phyloP scores from a whole-genome alignment of 2,329 filamentous ascomycete species.

The Xylaria sp. region DNA sequence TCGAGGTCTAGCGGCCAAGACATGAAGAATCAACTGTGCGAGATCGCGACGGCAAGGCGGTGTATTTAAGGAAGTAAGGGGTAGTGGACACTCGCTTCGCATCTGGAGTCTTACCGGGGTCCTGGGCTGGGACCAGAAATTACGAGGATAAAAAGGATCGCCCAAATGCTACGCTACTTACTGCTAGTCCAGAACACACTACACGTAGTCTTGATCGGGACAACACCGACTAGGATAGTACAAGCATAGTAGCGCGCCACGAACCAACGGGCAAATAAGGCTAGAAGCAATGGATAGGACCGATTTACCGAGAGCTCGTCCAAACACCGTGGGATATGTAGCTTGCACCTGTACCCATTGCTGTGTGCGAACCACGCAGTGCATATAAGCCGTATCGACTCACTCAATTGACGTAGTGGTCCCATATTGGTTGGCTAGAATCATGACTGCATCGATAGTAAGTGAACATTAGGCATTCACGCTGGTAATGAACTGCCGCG shows the following conservation, averaged over 20 bases:
- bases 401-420: not conserved
- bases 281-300: slow-evolving; percentile 24
- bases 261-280: slow-evolving; percentile 15
- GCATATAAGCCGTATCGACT: not conserved
- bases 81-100: slow-evolving; percentile 15
- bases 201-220: slow-evolving; percentile 17
- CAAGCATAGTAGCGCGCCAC: slow-evolving; percentile 24
- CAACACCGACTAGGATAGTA: not conserved
- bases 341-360: not conserved
- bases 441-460: not conserved
- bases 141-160: slow-evolving; percentile 35
- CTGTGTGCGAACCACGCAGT: not conserved
- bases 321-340: slow-evolving; percentile 14
- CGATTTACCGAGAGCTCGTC: slow-evolving; percentile 16
- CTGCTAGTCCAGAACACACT: slow-evolving; percentile 4
- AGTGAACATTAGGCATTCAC: not conserved
- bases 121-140: slow-evolving; percentile 21
- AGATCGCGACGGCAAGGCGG: slow-evolving; percentile 28
- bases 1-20: slow-evolving; percentile 24
- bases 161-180: slow-evolving; percentile 13
- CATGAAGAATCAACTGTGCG: slow-evolving; percentile 10
- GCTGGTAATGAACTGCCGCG: not conserved
- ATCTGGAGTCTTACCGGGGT: slow-evolving; percentile 16
- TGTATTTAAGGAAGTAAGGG: slow-evolving; percentile 32
- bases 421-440: not conserved